Evolutionary conservation across 805 yeast species (phyloP).

Genomic region (Yamadazyma sp.): DNA sequence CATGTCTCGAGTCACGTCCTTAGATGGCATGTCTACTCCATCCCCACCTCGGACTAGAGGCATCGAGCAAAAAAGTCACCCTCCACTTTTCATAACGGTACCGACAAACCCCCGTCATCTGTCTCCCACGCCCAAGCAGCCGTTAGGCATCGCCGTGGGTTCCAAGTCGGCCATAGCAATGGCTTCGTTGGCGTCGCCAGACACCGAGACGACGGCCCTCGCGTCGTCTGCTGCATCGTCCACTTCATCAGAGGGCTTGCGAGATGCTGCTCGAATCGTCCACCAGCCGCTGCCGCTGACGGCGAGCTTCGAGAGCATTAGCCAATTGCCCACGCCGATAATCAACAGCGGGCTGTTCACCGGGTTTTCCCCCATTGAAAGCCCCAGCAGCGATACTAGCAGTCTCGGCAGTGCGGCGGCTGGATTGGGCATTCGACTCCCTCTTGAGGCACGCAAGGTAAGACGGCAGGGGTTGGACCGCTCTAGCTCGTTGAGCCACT

Average conservation of each 20-base stretch:
- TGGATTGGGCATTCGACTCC: conserved; percentile 1
- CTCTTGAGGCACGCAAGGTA: conserved; percentile 6
- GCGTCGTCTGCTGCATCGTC: neutral
- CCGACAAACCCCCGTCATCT: neutral
- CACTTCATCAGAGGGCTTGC: neutral
- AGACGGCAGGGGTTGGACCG: conserved; percentile 1
- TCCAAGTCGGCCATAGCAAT: neutral
- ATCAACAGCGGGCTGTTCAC: conserved; percentile 23
- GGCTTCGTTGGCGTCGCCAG: conserved; percentile 3
- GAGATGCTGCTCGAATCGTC: neutral
- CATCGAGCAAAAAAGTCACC: neutral
- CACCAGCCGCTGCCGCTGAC: conserved; percentile 3
- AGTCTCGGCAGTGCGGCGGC: too few relatives aligned
- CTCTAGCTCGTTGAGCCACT: too few relatives aligned
- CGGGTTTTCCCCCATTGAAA: conserved; percentile 14
- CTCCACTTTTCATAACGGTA: neutral
- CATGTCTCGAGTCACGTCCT: neutral
- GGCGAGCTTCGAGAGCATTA: conserved; percentile 15
- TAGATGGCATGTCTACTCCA: conserved; percentile 1
- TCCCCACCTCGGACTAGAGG: neutral
- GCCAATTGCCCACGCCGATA: conserved; percentile 50
- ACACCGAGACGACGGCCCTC: neutral
- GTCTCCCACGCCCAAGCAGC: too few relatives aligned
- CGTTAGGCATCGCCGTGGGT: too few relatives aligned
- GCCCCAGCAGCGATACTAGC: conserved; percentile 1